Conservation (phyloP, 1,284 basidiomycete genomes). For the Agroathelia rolfsii region DNA sequence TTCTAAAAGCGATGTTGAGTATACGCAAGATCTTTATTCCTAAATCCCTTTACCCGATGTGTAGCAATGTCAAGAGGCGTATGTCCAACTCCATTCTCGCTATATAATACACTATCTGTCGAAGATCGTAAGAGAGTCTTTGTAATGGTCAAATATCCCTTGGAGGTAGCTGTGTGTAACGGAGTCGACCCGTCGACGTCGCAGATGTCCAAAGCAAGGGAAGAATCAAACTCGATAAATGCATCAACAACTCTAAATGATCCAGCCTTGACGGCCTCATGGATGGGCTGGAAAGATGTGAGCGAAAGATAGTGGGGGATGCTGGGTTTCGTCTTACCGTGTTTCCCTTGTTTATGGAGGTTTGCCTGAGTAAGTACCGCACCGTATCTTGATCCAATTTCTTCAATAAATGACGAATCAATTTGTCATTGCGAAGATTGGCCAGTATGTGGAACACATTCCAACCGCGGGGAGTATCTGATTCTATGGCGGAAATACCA, state of each 20-base stretch:
- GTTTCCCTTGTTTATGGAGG: conserved; percentile 30
- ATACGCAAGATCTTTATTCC: not conserved
- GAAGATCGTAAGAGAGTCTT: conserved; percentile 27
- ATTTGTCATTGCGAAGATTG: conserved; percentile 14
- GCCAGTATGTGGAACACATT: conserved; percentile 46
- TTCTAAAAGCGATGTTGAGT: conserved; percentile 11
- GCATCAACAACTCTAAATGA: conserved; percentile 20
- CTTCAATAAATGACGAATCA: conserved; percentile 33
- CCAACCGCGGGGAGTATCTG: conserved; percentile 30
- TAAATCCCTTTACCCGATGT: conserved; percentile 7
- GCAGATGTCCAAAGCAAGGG: conserved; percentile 23
- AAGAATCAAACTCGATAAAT: conserved; percentile 26
- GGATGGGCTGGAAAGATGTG: conserved; percentile 31
- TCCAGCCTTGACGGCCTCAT: conserved; percentile 31
- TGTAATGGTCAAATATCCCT: conserved; percentile 23
- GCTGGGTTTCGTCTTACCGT: conserved; percentile 31
- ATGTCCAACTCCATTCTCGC: conserved; percentile 46
- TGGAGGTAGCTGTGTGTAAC: conserved; percentile 34
- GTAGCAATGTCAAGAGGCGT: conserved; percentile 36
- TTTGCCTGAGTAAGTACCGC: conserved; percentile 31
- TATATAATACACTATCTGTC: conserved; percentile 27
- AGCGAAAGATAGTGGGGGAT: not conserved
- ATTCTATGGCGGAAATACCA: conserved; percentile 33
- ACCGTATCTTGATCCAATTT: conserved; percentile 39
- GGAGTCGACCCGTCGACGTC: conserved; percentile 36